A percentile compares a stretch with the other conserved stretches of the same genome.
Evolutionary conservation across 1,284 basidiomycete species (phyloP).

Genomic region (Rugosomyces carneus): DNA sequence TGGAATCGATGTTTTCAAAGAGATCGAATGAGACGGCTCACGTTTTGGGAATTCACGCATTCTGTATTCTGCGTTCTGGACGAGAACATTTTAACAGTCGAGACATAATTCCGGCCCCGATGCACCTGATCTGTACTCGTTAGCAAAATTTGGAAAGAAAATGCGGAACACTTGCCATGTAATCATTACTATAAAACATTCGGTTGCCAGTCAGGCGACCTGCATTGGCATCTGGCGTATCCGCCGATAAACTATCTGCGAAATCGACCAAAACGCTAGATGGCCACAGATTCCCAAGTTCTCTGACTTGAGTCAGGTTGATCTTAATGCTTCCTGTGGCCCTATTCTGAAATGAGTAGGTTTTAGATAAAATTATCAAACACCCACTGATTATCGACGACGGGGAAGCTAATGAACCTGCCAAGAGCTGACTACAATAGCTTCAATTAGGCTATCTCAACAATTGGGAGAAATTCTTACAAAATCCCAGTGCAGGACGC

Average conservation of each 20-base stretch:
- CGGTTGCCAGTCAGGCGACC: constrained; percentile 51
- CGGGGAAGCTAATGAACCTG: constrained; percentile 58
- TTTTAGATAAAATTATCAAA: not conserved
- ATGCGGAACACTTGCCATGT: constrained; percentile 8
- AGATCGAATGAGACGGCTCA: constrained; percentile 13
- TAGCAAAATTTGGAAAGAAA: not conserved
- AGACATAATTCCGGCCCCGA: constrained; percentile 19
- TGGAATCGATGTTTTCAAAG: not conserved
- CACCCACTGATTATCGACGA: constrained; percentile 49
- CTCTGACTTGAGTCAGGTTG: constrained; percentile 45
- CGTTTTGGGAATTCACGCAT: constrained; percentile 58
- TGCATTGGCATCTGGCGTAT: constrained; percentile 44
- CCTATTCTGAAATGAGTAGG: constrained; percentile 23
- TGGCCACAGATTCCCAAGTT: constrained; percentile 47
- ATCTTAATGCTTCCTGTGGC: constrained; percentile 51
- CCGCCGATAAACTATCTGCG: constrained; percentile 32
- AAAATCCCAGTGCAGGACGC: constrained; percentile 61
- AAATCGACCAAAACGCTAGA: constrained; percentile 38
- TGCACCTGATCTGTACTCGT: constrained; percentile 10
- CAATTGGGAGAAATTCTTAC: constrained; percentile 30
- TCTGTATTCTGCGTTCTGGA: constrained; percentile 56
- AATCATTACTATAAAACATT: constrained; percentile 59
- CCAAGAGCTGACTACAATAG: constrained; percentile 41
- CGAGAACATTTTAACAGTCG: constrained; percentile 62
- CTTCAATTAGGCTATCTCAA: not conserved